Percentiles rank a stretch among this genome's conserved stretches.
Evolutionary conservation across 495 filamentous ascomycete genomes (phyloP).

Genomic region (Amniculicola lignicola): DNA sequence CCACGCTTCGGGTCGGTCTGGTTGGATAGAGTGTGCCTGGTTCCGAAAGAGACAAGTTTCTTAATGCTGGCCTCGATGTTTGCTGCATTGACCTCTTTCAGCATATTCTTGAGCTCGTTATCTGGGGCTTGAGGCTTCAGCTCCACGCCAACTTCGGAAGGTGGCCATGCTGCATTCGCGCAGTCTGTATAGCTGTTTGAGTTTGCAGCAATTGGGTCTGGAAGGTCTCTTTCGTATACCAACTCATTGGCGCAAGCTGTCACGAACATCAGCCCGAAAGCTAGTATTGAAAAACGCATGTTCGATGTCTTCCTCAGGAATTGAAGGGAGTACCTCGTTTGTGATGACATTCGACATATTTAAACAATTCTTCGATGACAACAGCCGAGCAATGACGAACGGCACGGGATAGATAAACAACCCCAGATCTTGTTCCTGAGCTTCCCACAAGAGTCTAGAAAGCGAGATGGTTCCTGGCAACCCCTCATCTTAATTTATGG

Average conservation of each 20-base stretch:
- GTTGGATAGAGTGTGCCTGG: constrained; percentile 50
- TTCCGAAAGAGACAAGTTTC: constrained; percentile 52
- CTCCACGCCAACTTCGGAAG: constrained; percentile 37
- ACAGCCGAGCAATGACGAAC: constrained; percentile 9
- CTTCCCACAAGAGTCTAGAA: constrained; percentile 12
- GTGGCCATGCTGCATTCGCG: constrained; percentile 38
- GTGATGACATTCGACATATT: not conserved
- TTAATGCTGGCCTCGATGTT: constrained; percentile 47
- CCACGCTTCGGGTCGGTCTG: constrained; percentile 49
- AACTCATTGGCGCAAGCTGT: constrained; percentile 21
- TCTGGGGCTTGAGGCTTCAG: constrained; percentile 49
- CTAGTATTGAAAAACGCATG: constrained; percentile 3
- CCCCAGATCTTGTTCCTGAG: too few relatives aligned
- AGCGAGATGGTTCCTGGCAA: constrained; percentile 15
- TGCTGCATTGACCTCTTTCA: constrained; percentile 44
- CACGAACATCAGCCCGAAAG: not conserved
- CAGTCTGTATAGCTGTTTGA: constrained; percentile 20
- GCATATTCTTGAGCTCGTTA: constrained; percentile 44
- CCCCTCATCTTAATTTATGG: constrained; percentile 21
- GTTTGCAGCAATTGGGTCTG: constrained; percentile 19
- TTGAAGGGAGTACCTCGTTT: not conserved
- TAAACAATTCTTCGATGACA: not conserved
- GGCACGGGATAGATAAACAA: too few relatives aligned
- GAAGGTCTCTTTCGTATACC: constrained; percentile 3
- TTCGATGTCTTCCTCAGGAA: not conserved